These are phyloP conservation scores for Colletotrichum sp. DNA, from an alignment of 2,329 filamentous ascomycete species.

Conservation along the genomic window DNA sequence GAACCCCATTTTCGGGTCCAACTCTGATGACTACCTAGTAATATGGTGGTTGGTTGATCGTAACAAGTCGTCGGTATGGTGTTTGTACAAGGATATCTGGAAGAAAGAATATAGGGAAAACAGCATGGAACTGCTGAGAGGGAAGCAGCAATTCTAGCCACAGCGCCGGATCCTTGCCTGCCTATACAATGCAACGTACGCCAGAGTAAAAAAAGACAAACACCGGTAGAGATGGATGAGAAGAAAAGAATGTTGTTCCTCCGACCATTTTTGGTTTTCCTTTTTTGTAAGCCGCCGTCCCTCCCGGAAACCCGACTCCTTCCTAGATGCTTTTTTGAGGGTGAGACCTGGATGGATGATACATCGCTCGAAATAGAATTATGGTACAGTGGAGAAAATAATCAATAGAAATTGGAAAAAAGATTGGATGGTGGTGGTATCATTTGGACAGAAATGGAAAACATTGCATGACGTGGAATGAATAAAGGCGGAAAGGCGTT, in stretches of 20 bases:
- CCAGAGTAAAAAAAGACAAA: neutral
- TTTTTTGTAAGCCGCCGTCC: neutral
- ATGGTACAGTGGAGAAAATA: neutral
- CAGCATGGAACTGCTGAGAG: neutral
- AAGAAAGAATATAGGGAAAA: neutral
- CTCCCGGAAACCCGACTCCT: neutral
- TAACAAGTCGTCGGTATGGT: constrained; percentile 1
- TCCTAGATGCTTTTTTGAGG: neutral
- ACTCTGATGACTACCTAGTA: neutral
- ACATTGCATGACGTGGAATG: neutral
- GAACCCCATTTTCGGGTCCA: neutral
- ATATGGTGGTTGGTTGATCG: neutral
- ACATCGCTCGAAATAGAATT: neutral
- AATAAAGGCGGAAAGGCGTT: too few relatives aligned
- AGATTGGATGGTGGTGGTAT: constrained; percentile 7
- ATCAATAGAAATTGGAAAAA: neutral
- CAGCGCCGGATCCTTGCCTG: neutral
- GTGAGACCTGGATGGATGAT: neutral
- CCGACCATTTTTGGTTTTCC: neutral
- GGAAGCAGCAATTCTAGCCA: neutral
- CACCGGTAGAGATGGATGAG: neutral
- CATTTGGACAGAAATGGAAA: neutral
- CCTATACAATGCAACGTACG: neutral
- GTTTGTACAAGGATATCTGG: constrained; percentile 12
- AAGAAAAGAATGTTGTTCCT: neutral